Conservation (phyloP, 805 yeast species). For the Millerago galiae region DNA sequence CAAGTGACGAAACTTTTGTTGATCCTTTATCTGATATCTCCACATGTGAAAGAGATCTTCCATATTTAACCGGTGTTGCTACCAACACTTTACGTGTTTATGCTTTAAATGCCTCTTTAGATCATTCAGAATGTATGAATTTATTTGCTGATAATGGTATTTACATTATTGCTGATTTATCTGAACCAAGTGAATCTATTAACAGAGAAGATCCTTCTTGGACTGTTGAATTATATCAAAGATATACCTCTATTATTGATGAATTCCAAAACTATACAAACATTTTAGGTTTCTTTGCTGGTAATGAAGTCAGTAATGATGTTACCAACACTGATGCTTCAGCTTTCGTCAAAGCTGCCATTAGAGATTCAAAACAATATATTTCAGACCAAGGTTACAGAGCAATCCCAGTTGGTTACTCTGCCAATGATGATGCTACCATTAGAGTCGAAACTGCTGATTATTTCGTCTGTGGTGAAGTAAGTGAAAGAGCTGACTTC, state of each 20-base stretch:
- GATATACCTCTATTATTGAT: slow-evolving; percentile 69
- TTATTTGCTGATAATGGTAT: slow-evolving; percentile 68
- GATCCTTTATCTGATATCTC: slow-evolving; percentile 66
- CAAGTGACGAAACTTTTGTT: slow-evolving; percentile 39
- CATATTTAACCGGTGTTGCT: slow-evolving; percentile 52
- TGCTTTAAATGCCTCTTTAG: slow-evolving; percentile 57
- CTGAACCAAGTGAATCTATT: slow-evolving; percentile 60
- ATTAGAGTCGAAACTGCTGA: slow-evolving; percentile 67
- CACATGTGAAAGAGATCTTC: slow-evolving; percentile 67
- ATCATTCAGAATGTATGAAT: slow-evolving; percentile 66
- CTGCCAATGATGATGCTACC: slow-evolving; percentile 67
- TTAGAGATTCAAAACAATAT: slow-evolving; percentile 70
- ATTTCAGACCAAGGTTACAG: slow-evolving; percentile 57
- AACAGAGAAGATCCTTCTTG: slow-evolving; percentile 58
- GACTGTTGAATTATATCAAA: slow-evolving; percentile 53
- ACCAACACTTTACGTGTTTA: slow-evolving; percentile 75
- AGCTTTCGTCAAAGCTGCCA: slow-evolving; percentile 77
- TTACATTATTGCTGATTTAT: slow-evolving; percentile 73
- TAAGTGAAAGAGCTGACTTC: slow-evolving; percentile 63
- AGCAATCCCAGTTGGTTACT: slow-evolving; percentile 73
- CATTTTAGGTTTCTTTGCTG: slow-evolving; percentile 77
- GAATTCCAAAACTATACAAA: slow-evolving; percentile 63
- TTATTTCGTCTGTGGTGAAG: slow-evolving; percentile 70
- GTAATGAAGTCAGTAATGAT: slow-evolving; percentile 77
- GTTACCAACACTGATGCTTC: slow-evolving; percentile 64